Percentiles rank a stretch among this genome's conserved stretches.
Conservation (phyloP, 1,284 basidiomycete species). For the Boletus smithii region DNA sequence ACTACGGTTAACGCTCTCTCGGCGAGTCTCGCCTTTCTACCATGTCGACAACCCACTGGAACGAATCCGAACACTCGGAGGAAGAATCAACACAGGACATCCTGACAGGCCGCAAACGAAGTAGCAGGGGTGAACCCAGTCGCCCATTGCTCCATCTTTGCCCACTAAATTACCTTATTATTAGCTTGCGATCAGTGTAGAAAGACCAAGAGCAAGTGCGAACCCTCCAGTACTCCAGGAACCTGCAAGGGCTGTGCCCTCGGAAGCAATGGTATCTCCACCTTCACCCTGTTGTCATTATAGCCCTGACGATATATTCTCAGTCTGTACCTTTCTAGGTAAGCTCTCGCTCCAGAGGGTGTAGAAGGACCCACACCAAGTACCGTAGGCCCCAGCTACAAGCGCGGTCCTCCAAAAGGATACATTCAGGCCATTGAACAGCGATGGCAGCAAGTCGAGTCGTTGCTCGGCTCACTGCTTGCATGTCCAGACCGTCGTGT, state of each 20-base stretch:
- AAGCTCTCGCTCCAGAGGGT: constrained; percentile 13
- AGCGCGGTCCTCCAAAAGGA: constrained; percentile 84
- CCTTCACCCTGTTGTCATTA: background rate
- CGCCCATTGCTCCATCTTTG: constrained; percentile 6
- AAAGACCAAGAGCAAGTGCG: constrained; percentile 85
- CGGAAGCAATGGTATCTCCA: constrained; percentile 54
- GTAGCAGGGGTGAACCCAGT: constrained; percentile 55
- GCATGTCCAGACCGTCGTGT: constrained; percentile 71
- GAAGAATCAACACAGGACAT: constrained; percentile 47
- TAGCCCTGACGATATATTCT: constrained; percentile 15
- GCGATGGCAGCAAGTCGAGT: constrained; percentile 85
- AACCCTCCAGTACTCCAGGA: constrained; percentile 49
- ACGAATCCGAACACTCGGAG: constrained; percentile 57
- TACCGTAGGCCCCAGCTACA: constrained; percentile 69
- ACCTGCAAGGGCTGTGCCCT: constrained; percentile 68
- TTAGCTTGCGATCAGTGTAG: constrained; percentile 81
- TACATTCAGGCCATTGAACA: constrained; percentile 90
- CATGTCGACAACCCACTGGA: constrained; percentile 41
- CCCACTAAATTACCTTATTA: constrained; percentile 8
- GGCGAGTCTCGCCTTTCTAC: constrained; percentile 24
- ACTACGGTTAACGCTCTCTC: constrained; percentile 1
- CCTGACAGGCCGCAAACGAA: constrained; percentile 53
- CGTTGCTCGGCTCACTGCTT: constrained; percentile 73
- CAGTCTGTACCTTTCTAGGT: constrained; percentile 80
- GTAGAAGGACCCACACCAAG: background rate